phyloP scores from a whole-genome alignment of 2,329 filamentous ascomycete species.

The Pestalotiopsis sp. region DNA sequence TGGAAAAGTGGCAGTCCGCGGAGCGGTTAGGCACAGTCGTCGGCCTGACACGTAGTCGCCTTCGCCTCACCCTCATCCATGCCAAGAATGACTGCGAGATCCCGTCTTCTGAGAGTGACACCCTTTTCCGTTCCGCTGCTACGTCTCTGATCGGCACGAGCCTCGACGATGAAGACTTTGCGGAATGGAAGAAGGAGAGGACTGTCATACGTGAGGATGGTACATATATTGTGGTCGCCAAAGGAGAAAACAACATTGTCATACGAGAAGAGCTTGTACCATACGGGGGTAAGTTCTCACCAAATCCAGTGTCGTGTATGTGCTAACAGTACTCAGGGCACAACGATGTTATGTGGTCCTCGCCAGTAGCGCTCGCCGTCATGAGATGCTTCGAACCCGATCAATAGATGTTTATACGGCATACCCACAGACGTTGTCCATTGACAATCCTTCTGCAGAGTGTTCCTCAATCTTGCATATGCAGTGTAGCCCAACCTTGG shows the following conservation, averaged over 20 bases:
- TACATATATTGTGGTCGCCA: conserved; percentile 49
- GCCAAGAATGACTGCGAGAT: conserved; percentile 83
- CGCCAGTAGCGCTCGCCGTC: conserved; percentile 63
- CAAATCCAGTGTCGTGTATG: background rate
- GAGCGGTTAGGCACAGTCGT: conserved; percentile 62
- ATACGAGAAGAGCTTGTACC: conserved; percentile 56
- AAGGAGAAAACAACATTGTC: conserved; percentile 42
- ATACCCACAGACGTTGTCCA: background rate
- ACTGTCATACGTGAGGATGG: conserved; percentile 44
- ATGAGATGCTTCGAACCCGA: conserved; percentile 58
- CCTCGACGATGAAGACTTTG: conserved; percentile 37
- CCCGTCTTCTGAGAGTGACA: conserved; percentile 68
- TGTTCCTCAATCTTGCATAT: background rate
- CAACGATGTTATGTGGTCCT: conserved; percentile 67
- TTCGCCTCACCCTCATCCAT: conserved; percentile 75
- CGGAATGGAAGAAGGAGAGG: conserved; percentile 44
- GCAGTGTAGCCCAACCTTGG: background rate
- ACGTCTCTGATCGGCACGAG: conserved; percentile 44
- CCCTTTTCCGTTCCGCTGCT: conserved; percentile 61
- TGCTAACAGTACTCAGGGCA: conserved; percentile 52
- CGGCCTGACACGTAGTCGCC: conserved; percentile 46
- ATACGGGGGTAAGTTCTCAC: conserved; percentile 49
- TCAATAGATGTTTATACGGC: background rate
- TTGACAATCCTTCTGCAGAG: too few species aligned
- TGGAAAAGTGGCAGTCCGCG: conserved; percentile 81